Evolutionary conservation across 2,329 filamentous ascomycete genomes (phyloP), one percentile per base, ranked within the genome.

Genomic region (Mycosphaerelloides madeirae): DNA sequence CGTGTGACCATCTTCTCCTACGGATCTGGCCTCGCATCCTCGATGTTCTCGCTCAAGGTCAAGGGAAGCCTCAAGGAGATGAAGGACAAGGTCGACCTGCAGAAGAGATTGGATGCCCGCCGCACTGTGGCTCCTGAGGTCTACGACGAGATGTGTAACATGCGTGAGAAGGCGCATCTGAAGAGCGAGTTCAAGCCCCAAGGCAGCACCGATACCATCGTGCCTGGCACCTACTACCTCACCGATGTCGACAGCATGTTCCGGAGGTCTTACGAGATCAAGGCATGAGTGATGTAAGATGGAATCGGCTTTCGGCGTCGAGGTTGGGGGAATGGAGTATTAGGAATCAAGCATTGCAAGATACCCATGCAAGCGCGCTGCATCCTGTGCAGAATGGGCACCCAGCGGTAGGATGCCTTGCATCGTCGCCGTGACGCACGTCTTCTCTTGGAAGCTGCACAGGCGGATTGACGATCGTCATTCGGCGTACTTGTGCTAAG

Each of bases 101-200:
- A 72, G 38, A 63, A 59, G 43, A 65, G 73, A 48, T 63, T 76
- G 40, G 69, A 72, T 19, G 59, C 63, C 32, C 65, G 73, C 49
- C 65, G 68, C 40, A 63, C 65, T 41, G 71, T 75, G 19, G 60
- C 66, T 16, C 73, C 73, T 11, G 64, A 74, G 62, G 65, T 69
- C 5, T 76, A 75, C 60, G 72, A 76, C 38, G 67, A 75, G 70
- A 73, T 74, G 70, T 76, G 73, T 68, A 71, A 71, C 57, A 65
- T 75, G 43, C 68, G 73, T 43, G 71, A 74, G 65, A 64, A 68
- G 49, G 73, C 73, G 38, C 72, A 76, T 50, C 57, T 75, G 45
- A 66, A 75, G 67, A 73, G 71, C 64, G 63, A 68, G 57, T 75
- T 70, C 63, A 68, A 63, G 46, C 73, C 73, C 19, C 54, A 59